Conservation (phyloP, 495 filamentous ascomycete species). For the Tuber aestivum region DNA sequence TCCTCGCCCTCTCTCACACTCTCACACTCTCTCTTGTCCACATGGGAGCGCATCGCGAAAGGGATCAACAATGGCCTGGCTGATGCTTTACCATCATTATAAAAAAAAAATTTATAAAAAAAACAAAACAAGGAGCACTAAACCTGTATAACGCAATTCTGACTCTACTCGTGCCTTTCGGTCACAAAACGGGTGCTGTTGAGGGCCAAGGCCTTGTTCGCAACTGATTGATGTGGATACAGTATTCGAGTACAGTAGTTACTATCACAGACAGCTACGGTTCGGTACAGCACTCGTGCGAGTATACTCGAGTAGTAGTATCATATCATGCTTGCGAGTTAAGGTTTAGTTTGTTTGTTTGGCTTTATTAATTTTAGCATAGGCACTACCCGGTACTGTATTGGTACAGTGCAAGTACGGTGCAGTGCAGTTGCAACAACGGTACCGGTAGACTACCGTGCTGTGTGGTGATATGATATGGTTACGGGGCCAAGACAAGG, state of each 20-base stretch:
- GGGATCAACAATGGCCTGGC: slow-evolving; percentile 3
- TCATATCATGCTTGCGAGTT: neutral
- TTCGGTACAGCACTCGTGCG: too few relatives aligned
- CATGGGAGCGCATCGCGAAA: neutral
- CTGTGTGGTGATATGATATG: slow-evolving; percentile 15
- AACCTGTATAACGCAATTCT: slow-evolving; percentile 21
- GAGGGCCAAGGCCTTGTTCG: slow-evolving; percentile 23
- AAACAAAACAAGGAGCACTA: slow-evolving; percentile 12
- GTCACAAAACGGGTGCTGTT: neutral
- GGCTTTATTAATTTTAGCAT: neutral
- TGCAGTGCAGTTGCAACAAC: too few relatives aligned
- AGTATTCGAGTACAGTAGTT: neutral
- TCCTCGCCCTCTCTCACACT: neutral
- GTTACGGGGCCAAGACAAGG: neutral
- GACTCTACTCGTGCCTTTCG: slow-evolving; percentile 7
- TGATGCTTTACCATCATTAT: neutral
- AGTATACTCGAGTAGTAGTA: too few relatives aligned
- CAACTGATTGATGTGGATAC: slow-evolving; percentile 7
- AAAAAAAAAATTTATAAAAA: neutral
- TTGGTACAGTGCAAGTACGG: neutral
- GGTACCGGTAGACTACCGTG: too few relatives aligned
- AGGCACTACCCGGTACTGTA: neutral
- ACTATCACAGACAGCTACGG: too few relatives aligned
- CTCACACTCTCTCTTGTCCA: neutral
- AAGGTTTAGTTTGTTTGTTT: neutral